Evolutionary conservation across 805 yeast genomes (phyloP).

Genomic region (Diddensiella caesifluorescens): DNA sequence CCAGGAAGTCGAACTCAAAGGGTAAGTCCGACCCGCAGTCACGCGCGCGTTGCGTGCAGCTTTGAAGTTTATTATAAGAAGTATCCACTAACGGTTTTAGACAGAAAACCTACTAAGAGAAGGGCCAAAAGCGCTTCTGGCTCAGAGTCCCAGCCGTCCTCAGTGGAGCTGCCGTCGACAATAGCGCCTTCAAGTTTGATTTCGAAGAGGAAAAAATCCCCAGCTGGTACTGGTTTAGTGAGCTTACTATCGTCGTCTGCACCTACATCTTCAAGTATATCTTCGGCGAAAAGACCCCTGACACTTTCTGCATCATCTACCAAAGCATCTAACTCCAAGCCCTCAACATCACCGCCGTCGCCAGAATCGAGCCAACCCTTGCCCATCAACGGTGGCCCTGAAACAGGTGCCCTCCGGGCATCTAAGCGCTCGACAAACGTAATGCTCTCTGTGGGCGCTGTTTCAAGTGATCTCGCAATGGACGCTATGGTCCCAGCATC

Average conservation of each 20-base stretch:
- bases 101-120: conserved; percentile 11
- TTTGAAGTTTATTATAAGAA: no score
- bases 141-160: conserved; percentile 4
- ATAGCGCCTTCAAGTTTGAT: conserved; percentile 23
- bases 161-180: conserved; percentile 18
- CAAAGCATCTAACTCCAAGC: no score
- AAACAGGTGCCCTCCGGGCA: conserved; percentile 5
- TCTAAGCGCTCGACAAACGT: conserved; percentile 7
- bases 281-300: neutral
- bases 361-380: conserved; percentile 4
- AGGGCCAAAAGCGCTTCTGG: conserved; percentile 18
- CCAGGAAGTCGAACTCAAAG: conserved; percentile 5
- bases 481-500: neutral
- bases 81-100: conserved; percentile 4
- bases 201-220: conserved; percentile 17
- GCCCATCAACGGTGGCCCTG: no score
- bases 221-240: conserved; percentile 11
- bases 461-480: conserved; percentile 1
- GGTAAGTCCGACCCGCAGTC: no score
- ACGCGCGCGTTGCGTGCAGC: no score
- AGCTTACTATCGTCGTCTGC: conserved; percentile 12
- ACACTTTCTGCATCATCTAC: conserved; percentile 13
- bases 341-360: conserved; percentile 9
- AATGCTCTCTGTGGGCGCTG: conserved; percentile 12
- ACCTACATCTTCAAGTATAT: conserved; percentile 4